phyloP scores from a whole-genome alignment of 106 monocot genomes.

The Acorus calamus region DNA sequence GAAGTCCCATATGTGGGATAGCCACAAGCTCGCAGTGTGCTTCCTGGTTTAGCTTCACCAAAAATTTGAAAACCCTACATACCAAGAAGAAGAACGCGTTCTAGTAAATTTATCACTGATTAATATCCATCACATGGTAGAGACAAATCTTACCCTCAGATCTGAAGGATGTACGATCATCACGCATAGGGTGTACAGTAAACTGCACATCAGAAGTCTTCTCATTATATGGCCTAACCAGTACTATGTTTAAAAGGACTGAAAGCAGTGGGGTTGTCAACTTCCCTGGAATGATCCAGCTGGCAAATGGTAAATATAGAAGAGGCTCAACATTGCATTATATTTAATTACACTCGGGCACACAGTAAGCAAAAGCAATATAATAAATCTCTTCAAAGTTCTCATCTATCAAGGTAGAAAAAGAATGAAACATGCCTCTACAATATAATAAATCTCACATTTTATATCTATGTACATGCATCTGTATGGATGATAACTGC shows the following conservation, averaged over 20 bases:
- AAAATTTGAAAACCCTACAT: conserved; percentile 78
- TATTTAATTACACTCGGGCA: no score
- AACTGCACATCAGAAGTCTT: conserved; percentile 18
- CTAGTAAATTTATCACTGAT: conserved; percentile 6
- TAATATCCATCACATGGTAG: not conserved
- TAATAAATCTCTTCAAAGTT: no score
- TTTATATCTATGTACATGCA: no score
- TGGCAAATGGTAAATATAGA: no score
- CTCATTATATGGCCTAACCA: conserved; percentile 7
- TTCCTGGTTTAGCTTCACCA: conserved; percentile 81
- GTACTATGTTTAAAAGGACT: conserved; percentile 21
- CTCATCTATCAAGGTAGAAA: no score
- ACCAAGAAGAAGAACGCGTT: conserved; percentile 51
- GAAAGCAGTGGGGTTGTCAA: conserved; percentile 14
- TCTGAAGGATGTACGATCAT: conserved; percentile 25
- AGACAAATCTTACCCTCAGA: conserved; percentile 34
- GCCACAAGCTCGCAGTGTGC: conserved; percentile 59
- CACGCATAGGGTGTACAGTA: conserved; percentile 12
- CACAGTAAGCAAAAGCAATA: no score
- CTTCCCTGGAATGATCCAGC: conserved; percentile 46
- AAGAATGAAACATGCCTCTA: no score
- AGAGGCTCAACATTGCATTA: no score
- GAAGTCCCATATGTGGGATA: conserved; percentile 72
- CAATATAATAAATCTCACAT: no score
- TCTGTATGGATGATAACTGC: no score